These are phyloP conservation scores for Daldinia caldariorum DNA, from an alignment of 495 filamentous ascomycete species.

Conservation along the genomic window DNA sequence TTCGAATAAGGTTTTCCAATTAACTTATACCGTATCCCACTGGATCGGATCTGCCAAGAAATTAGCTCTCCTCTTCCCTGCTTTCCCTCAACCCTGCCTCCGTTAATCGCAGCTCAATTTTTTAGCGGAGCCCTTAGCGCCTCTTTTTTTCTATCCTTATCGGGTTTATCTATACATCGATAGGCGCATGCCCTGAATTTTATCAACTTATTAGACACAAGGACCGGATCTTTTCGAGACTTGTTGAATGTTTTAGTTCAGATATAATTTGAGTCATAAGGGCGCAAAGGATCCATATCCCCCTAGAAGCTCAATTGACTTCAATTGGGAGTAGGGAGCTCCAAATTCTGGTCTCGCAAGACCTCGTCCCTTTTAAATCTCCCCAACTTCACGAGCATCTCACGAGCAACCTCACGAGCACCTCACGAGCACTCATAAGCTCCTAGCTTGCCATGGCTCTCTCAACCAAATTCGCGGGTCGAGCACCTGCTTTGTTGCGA, in stretches of 20 bases:
- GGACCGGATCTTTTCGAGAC: constrained; percentile 20
- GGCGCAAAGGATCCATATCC: constrained; percentile 14
- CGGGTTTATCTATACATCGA: constrained; percentile 33
- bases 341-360: constrained; percentile 38
- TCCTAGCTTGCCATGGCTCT: constrained; percentile 42
- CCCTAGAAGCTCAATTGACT: constrained; percentile 42
- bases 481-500: constrained; percentile 60
- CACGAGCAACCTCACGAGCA: neutral
- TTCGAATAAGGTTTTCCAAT: constrained; percentile 1
- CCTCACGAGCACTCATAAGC: constrained; percentile 2
- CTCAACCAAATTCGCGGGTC: constrained; percentile 55
- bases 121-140: constrained; percentile 29
- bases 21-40: constrained; percentile 18
- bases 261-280: constrained; percentile 16
- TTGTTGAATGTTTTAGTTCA: constrained; percentile 19
- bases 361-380: constrained; percentile 30
- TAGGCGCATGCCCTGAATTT: constrained; percentile 41
- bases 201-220: constrained; percentile 34
- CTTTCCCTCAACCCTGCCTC: constrained; percentile 14
- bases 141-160: constrained; percentile 40
- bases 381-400: neutral
- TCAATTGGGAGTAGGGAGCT: constrained; percentile 44
- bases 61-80: constrained; percentile 15
- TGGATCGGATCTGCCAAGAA: constrained; percentile 40
- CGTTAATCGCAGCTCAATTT: constrained; percentile 37